phyloP scores from a whole-genome alignment of 164 flowering plant species.

The Liriodendron chinense region DNA sequence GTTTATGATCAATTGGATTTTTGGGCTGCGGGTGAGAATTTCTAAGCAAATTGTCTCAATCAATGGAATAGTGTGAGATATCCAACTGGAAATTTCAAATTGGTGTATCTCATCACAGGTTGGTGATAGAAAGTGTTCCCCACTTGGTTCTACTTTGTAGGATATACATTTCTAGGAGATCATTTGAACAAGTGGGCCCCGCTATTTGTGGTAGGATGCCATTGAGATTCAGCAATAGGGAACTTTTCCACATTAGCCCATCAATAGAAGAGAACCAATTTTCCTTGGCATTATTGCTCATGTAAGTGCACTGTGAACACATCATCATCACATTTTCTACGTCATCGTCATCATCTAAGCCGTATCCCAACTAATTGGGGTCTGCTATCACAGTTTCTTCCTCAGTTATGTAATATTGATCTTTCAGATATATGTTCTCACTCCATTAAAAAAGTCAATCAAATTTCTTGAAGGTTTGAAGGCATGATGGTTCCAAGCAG shows the following conservation, averaged over 20 bases:
- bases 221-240: background rate
- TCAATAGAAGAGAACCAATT: background rate
- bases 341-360: no score
- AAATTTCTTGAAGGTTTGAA: slow-evolving; percentile 59
- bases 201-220: background rate
- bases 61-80: no score
- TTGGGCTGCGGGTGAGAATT: no score
- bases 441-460: background rate
- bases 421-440: background rate
- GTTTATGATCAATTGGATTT: no score
- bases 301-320: background rate
- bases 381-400: no score
- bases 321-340: background rate
- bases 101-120: background rate
- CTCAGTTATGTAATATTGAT: background rate
- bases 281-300: background rate
- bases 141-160: background rate
- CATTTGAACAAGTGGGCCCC: background rate
- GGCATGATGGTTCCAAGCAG: slow-evolving; percentile 89
- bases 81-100: no score
- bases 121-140: background rate
- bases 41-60: no score
- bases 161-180: background rate
- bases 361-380: no score
- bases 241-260: background rate